A percentile compares a stretch with the other conserved stretches of the same genome.
phyloP scores from a whole-genome alignment of 306 rosid species.

The Styphnolobium japonicum region DNA sequence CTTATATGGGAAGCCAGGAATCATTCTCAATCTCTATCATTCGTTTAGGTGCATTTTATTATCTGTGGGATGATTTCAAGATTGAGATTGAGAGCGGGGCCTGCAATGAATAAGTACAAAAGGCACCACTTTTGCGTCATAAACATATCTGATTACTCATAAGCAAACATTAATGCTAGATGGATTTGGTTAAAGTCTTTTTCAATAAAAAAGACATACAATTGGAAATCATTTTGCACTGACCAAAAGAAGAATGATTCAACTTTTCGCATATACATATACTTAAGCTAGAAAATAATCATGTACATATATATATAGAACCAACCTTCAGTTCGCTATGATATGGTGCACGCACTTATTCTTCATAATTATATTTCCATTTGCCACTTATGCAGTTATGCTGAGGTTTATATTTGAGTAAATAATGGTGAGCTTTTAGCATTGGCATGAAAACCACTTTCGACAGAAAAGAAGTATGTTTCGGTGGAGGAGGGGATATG shows the following conservation, averaged over 20 bases:
- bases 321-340: neutral
- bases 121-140: constrained; percentile 21
- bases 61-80: neutral
- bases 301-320: neutral
- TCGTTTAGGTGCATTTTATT: constrained; percentile 21
- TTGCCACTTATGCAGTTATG: neutral
- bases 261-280: neutral
- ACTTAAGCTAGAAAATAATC: neutral
- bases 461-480: too few relatives aligned
- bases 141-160: neutral
- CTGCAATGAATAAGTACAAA: neutral
- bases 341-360: neutral
- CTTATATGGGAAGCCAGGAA: constrained; percentile 8
- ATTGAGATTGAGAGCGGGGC: constrained; percentile 5
- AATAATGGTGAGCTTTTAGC: neutral
- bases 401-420: neutral
- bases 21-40: constrained; percentile 20
- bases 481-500: too few relatives aligned
- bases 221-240: neutral
- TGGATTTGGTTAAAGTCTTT: constrained; percentile 22
- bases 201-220: constrained; percentile 8
- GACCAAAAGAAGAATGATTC: neutral
- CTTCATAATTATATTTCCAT: neutral
- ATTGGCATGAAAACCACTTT: neutral
- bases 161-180: neutral